Evolutionary conservation across 2,329 filamentous ascomycete genomes (phyloP).

Genomic region (Aspergillus alliaceus): DNA sequence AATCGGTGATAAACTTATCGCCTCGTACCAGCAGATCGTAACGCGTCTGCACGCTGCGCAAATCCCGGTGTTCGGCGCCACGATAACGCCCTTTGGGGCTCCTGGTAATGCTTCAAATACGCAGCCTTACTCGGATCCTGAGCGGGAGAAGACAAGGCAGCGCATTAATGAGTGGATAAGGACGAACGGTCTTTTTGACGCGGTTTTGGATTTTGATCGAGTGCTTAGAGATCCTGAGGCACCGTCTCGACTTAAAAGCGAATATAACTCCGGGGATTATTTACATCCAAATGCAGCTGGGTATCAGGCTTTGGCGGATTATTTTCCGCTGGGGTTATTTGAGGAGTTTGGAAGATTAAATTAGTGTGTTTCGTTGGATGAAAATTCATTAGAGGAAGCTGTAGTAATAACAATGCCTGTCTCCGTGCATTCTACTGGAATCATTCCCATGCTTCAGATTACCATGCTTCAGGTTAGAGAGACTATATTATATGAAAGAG

Average conservation of each 20-base stretch:
- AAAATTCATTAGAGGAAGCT: no score
- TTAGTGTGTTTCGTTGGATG: no score
- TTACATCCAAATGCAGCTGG: conserved; percentile 62
- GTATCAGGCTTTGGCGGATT: conserved; percentile 60
- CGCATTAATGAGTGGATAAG: conserved; percentile 64
- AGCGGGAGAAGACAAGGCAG: conserved; percentile 57
- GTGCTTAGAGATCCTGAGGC: conserved; percentile 54
- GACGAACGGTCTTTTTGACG: conserved; percentile 57
- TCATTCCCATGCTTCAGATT: no score
- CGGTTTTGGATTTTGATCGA: conserved; percentile 62
- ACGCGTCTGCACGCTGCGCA: conserved; percentile 55
- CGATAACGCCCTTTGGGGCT: conserved; percentile 64
- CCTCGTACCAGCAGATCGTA: conserved; percentile 60
- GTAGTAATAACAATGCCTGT: no score
- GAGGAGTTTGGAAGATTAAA: not conserved
- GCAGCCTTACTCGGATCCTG: conserved; percentile 56
- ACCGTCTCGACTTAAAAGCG: conserved; percentile 48
- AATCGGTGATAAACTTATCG: conserved; percentile 54
- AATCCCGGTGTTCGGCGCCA: conserved; percentile 61
- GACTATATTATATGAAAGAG: no score
- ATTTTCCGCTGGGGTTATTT: conserved; percentile 52
- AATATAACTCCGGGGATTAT: conserved; percentile 64
- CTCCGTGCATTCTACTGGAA: no score
- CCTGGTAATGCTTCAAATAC: conserved; percentile 26
- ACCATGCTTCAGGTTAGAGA: no score